Evolutionary conservation across 2,329 filamentous ascomycete genomes (phyloP), one percentile per base, ranked within the genome.

Genomic region (Microdochium paspali): DNA sequence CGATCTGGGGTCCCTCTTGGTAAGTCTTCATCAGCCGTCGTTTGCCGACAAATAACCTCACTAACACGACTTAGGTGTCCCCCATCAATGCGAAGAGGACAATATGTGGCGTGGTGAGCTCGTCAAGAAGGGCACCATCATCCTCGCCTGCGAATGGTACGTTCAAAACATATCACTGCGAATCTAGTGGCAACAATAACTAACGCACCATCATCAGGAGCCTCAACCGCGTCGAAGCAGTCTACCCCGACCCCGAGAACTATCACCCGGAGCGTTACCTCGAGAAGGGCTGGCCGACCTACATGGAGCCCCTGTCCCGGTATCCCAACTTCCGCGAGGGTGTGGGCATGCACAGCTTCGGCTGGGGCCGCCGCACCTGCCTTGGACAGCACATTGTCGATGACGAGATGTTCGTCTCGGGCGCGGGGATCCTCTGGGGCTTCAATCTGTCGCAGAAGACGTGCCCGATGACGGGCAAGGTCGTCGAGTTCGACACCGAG

Each of bases 251-350:
- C 55, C 76, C 79, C n/a, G 79, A 85, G 44, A 71, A 64, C 53
- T 85, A 73, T 64, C 74, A 70, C 24, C 80, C 82, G 0, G 79
- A 82, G 54, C 73, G 81, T 32, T 85, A 77, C 68, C 70, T 85
- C 10, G 74, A 82, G 53, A 63, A 75, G n/a, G 66, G 65, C 20
- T 85, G 75, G 71, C 81, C 81, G 1, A 82, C 80, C 0, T 84
- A 76, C 64, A 76, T 82, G 56, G 79, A 78, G 56, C 81, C 81
- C 0, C 70, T 84, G n/a, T 73, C 73, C 2, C 71, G 73, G 48
- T 83, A 77, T 56, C 81, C 82, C 15, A 80, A 76, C 60, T 74
- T 84, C 58, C 77, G 80, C 53, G 72, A 76, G 57, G 72, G 72
- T 31, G 62, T 66, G 2, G 73, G 73, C 31, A 79, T 83, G 74